phyloP scores from a whole-genome alignment of 1,284 basidiomycete species.

The Phaffia rhodozyma region DNA sequence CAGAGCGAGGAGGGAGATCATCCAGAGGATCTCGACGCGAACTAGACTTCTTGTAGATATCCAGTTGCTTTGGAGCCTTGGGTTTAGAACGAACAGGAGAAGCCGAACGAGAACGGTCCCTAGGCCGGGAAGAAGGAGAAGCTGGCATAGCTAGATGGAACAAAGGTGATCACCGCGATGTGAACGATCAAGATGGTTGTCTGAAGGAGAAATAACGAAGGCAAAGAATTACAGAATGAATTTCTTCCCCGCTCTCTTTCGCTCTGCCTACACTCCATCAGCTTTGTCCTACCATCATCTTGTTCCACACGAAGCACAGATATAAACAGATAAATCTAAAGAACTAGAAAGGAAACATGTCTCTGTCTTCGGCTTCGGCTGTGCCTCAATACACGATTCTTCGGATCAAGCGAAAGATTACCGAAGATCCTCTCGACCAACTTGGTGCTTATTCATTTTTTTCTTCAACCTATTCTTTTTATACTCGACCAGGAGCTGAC shows the following conservation, averaged over 20 bases:
- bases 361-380: too few species aligned
- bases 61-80: conserved; percentile 31
- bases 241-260: too few species aligned
- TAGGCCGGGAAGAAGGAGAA: conserved; percentile 8
- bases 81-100: conserved; percentile 19
- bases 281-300: too few species aligned
- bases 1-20: conserved; percentile 14
- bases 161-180: too few species aligned
- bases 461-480: neutral
- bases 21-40: conserved; percentile 29
- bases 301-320: too few species aligned
- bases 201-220: too few species aligned
- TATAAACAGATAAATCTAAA: too few species aligned
- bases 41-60: conserved; percentile 35
- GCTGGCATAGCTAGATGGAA: too few species aligned
- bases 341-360: too few species aligned
- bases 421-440: conserved; percentile 33
- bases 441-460: conserved; percentile 26
- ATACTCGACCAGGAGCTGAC: neutral
- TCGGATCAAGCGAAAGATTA: conserved; percentile 37
- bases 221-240: too few species aligned
- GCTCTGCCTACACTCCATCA: too few species aligned
- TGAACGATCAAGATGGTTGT: too few species aligned
- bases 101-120: conserved; percentile 22
- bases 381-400: conserved; percentile 27